Evolutionary conservation across 345 rosid species (phyloP).

Genomic region (Odontarrhena argentea): DNA sequence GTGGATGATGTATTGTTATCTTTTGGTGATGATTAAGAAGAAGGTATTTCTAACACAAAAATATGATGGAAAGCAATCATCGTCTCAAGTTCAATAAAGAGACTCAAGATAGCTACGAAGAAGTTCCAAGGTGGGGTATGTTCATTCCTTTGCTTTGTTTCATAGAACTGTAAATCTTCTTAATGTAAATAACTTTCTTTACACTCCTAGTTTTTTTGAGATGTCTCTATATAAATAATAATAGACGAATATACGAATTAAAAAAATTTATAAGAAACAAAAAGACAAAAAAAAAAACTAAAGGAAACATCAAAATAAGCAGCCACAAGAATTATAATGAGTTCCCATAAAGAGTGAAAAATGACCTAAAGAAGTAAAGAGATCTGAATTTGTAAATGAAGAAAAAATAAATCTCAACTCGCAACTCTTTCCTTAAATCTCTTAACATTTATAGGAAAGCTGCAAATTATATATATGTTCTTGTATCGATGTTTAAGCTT

Average conservation of each 20-base stretch:
- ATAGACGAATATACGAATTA: constrained; percentile 9
- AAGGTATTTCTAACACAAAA: too few species aligned
- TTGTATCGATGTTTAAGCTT: constrained; percentile 25
- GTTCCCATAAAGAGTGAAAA: not conserved
- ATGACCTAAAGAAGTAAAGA: constrained; percentile 25
- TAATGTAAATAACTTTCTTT: too few species aligned
- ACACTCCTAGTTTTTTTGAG: too few species aligned
- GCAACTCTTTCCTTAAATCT: constrained; percentile 13
- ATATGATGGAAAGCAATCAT: too few species aligned
- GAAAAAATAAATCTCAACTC: constrained; percentile 21
- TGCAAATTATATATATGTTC: constrained; percentile 13
- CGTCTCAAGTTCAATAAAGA: too few species aligned
- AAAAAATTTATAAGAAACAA: not conserved
- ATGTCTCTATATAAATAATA: too few species aligned
- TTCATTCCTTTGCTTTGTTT: too few species aligned
- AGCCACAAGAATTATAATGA: not conserved
- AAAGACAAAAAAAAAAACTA: constrained; percentile 3
- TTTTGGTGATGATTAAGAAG: too few species aligned
- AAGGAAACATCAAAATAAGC: not conserved
- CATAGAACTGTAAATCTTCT: too few species aligned
- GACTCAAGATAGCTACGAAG: too few species aligned
- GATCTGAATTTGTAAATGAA: constrained; percentile 27
- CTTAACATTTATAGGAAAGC: constrained; percentile 21
- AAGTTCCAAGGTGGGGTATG: too few species aligned
- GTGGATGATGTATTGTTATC: too few species aligned